Evolutionary conservation across 352 stramenopile genomes (phyloP), one percentile per base, ranked within the genome.

Genomic region (Phytopythium mirpurense): DNA sequence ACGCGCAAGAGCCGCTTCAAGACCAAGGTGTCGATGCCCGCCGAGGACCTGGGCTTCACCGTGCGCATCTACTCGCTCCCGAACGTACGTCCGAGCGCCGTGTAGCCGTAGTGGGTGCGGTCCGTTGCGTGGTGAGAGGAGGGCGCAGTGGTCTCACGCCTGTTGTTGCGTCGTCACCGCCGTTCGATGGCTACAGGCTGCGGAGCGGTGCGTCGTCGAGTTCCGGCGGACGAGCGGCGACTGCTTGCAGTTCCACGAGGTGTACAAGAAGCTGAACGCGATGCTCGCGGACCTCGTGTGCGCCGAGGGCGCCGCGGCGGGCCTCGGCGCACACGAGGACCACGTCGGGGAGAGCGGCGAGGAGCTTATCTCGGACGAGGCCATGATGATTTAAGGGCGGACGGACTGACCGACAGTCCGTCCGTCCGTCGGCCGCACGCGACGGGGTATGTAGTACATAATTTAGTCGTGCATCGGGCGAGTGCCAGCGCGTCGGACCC

Each of bases 311-410:
- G 19, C 46, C 24, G 31, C 29, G 46, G 24, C 43, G 15, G 27
- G 43, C 43, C 5, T 9, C 29, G 43, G 21, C 21, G 40, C 11
- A 1, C 58, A 61, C 32, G 67, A 78, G 24, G 65, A 73, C 31
- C 57, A 69, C 23, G 45, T 55, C 32, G 60, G 62, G 26, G 74
- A 72, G 18, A 68, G 62, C 35, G 67, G 62, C 21, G 81, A 91
- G 45, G 81, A 91, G 53, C 65, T 89, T 46, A 87, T 88, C 46
- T 89, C 78, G 18, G 81, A 91, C 52, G 78, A 89, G 55, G 76
- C 74, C 47, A 84, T 88, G 68, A 91, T 91, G 81, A 88, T 89
- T 60, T 91, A 86, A 51, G 11, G 2, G 5, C 7, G 32, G 9
- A n/a, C n/a, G n/a, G n/a, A n/a, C n/a, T n/a, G n/a, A n/a, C n/a